Percentiles rank a stretch among this genome's conserved stretches.
These are phyloP conservation scores for barrel medic (Medicago truncatula) DNA, from an alignment of 306 rosid species.

Conservation along the genomic window DNA sequence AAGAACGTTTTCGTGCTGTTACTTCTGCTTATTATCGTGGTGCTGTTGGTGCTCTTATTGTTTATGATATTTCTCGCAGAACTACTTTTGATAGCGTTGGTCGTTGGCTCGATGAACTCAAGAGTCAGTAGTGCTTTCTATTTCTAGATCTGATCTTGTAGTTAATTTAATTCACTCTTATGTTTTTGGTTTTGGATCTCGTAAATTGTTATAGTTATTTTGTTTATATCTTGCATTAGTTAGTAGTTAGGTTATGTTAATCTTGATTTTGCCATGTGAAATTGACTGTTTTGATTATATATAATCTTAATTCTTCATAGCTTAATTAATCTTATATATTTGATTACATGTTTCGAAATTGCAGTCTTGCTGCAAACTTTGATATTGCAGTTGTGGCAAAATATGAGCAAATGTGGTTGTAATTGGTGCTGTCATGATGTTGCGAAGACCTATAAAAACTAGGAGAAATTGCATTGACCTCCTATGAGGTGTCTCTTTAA, in stretches of 20 bases:
- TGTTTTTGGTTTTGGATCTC: background rate
- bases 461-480: background rate
- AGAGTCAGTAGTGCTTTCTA: conserved; percentile 48
- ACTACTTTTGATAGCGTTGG: conserved; percentile 82
- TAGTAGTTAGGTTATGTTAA: background rate
- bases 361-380: background rate
- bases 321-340: background rate
- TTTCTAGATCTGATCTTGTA: conserved; percentile 29
- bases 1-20: conserved; percentile 92
- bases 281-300: background rate
- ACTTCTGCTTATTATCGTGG: conserved; percentile 96
- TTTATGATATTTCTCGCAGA: conserved; percentile 84
- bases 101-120: conserved; percentile 97
- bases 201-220: background rate
- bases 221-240: too few relatives aligned
- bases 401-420: background rate
- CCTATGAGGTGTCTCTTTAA: background rate
- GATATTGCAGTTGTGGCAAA: background rate
- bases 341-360: background rate
- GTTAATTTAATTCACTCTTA: background rate
- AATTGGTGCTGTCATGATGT: background rate
- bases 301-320: background rate
- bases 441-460: background rate
- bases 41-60: conserved; percentile 88
- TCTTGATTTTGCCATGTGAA: background rate